phyloP scores from a whole-genome alignment of 192 early-diverging fungal genomes.

The Podila minutissima region DNA sequence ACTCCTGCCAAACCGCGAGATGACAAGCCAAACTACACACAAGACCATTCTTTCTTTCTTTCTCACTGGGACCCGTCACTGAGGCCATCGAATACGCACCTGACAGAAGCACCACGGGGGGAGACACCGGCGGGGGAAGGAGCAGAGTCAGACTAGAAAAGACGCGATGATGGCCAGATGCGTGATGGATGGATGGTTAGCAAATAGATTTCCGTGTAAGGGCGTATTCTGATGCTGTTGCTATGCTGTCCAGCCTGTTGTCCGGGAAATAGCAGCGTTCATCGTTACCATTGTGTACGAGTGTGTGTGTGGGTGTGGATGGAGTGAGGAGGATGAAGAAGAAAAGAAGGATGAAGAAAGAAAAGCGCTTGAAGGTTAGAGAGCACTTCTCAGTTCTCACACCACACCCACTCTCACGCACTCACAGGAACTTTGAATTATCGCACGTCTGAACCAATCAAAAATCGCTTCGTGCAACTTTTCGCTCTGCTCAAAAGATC shows the following conservation, averaged over 20 bases:
- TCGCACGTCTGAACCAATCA: too few species aligned
- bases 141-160: slow-evolving; percentile 45
- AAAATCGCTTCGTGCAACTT: too few species aligned
- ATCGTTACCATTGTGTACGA: slow-evolving; percentile 8
- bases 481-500: too few species aligned
- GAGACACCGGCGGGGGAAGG: slow-evolving; percentile 49
- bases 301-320: background rate
- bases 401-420: too few species aligned
- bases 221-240: background rate
- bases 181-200: background rate
- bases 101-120: slow-evolving; percentile 38
- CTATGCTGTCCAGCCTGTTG: background rate
- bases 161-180: background rate
- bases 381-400: too few species aligned
- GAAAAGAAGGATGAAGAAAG: slow-evolving; percentile 9
- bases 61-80: too few species aligned
- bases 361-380: background rate
- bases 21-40: background rate
- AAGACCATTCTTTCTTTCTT: background rate
- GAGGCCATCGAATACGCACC: slow-evolving; percentile 4
- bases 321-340: background rate
- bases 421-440: too few species aligned
- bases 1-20: background rate
- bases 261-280: background rate
- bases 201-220: background rate